Conservation (phyloP, 1,284 basidiomycete genomes). For the Cryptococcus hybrid region DNA sequence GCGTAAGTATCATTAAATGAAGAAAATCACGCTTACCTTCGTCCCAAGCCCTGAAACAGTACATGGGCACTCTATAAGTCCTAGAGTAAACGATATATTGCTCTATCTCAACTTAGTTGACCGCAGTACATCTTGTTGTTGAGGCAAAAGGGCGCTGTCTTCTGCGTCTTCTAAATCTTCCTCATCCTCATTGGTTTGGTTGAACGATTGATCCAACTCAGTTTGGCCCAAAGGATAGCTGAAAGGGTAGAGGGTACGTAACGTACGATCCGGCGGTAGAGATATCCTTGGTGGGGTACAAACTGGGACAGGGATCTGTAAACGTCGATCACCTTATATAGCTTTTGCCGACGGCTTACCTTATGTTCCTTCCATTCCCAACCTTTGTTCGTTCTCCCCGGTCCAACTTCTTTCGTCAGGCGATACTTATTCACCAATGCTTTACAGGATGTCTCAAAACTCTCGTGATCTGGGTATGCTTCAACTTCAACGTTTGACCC, state of each 20-base stretch:
- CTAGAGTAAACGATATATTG: conserved; percentile 25
- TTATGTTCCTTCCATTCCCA: conserved; percentile 27
- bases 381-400: conserved; percentile 23
- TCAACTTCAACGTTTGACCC: background rate
- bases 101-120: conserved; percentile 17
- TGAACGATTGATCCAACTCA: background rate
- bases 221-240: background rate
- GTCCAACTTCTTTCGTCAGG: conserved; percentile 3
- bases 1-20: background rate
- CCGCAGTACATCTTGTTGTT: background rate
- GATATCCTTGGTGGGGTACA: conserved; percentile 23
- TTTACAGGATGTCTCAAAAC: conserved; percentile 10
- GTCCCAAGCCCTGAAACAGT: conserved; percentile 34
- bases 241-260: background rate
- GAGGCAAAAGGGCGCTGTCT: conserved; percentile 2
- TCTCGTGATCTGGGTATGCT: conserved; percentile 4
- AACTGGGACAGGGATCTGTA: conserved; percentile 2
- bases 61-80: conserved; percentile 31
- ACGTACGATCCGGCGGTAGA: conserved; percentile 15
- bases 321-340: background rate
- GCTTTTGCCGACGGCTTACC: conserved; percentile 5
- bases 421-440: conserved; percentile 8
- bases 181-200: conserved; percentile 3
- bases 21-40: conserved; percentile 23
- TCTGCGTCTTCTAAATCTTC: conserved; percentile 5